Conservation (phyloP, 169 alveolate species). For the Eimeria brunetti region DNA sequence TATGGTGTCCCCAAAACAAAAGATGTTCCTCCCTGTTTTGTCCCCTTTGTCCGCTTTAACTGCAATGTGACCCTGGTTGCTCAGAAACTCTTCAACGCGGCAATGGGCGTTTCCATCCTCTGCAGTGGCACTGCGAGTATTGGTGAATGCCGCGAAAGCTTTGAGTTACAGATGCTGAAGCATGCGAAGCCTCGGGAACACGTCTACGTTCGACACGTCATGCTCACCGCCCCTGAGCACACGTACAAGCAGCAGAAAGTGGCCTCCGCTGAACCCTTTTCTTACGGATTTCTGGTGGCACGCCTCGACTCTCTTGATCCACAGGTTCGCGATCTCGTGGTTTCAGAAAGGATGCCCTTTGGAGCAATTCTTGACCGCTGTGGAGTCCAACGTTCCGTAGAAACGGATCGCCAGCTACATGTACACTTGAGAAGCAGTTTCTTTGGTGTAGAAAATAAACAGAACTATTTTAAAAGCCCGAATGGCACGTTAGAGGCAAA, state of each 20-base stretch:
- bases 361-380: conserved; percentile 52
- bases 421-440: not conserved
- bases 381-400: conserved; percentile 43
- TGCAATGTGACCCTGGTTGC: conserved; percentile 47
- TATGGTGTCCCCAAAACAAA: not conserved
- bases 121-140: conserved; percentile 4
- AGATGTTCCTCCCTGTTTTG: conserved; percentile 51
- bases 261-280: conserved; percentile 4
- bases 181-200: conserved; percentile 30
- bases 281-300: conserved; percentile 52
- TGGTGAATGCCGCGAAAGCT: not conserved
- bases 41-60: conserved; percentile 38
- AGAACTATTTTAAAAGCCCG: not conserved
- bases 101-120: conserved; percentile 32
- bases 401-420: conserved; percentile 40
- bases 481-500: not conserved
- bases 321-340: conserved; percentile 13
- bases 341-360: not conserved
- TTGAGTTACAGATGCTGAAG: not conserved
- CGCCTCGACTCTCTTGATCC: not conserved
- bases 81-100: conserved; percentile 3
- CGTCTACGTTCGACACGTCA: conserved; percentile 47
- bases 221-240: conserved; percentile 7
- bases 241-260: not conserved
- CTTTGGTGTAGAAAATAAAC: not conserved